Conservation (phyloP, 352 stramenopile species). For the Thalassiosira hispida region DNA sequence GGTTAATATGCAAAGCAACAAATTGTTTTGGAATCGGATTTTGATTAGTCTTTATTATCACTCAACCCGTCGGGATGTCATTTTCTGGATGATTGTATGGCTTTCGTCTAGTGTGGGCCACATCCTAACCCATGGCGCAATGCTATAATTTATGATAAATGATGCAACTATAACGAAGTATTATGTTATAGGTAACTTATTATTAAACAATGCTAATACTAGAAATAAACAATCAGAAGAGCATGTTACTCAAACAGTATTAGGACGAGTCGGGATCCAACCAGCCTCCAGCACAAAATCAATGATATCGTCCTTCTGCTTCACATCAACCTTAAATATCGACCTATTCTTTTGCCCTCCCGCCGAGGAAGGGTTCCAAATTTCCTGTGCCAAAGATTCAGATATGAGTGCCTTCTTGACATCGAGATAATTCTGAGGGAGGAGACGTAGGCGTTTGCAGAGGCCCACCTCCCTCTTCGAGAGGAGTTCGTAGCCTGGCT, state of each 20-base stretch:
- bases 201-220: slow-evolving; percentile 13
- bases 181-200: background rate
- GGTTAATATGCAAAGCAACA: too few relatives aligned
- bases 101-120: too few relatives aligned
- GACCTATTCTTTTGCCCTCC: slow-evolving; percentile 87
- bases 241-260: background rate
- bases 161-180: background rate
- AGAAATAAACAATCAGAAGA: background rate
- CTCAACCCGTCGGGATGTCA: too few relatives aligned
- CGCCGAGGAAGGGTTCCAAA: slow-evolving; percentile 86
- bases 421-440: slow-evolving; percentile 93
- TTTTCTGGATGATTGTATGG: too few relatives aligned
- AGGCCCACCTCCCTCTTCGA: slow-evolving; percentile 90
- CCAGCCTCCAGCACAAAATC: slow-evolving; percentile 79
- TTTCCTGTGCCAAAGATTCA: slow-evolving; percentile 68
- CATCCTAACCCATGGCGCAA: too few relatives aligned
- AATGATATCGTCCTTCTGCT: slow-evolving; percentile 69
- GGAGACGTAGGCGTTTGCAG: slow-evolving; percentile 89
- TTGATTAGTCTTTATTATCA: too few relatives aligned
- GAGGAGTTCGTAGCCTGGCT: slow-evolving; percentile 89
- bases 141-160: background rate
- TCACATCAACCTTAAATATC: slow-evolving; percentile 90
- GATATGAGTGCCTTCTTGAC: slow-evolving; percentile 94
- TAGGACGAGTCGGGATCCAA: slow-evolving; percentile 65
- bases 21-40: too few relatives aligned